Evolutionary conservation across 2,329 filamentous ascomycete genomes (phyloP).

Genomic region (Stachybotrys chartarum): DNA sequence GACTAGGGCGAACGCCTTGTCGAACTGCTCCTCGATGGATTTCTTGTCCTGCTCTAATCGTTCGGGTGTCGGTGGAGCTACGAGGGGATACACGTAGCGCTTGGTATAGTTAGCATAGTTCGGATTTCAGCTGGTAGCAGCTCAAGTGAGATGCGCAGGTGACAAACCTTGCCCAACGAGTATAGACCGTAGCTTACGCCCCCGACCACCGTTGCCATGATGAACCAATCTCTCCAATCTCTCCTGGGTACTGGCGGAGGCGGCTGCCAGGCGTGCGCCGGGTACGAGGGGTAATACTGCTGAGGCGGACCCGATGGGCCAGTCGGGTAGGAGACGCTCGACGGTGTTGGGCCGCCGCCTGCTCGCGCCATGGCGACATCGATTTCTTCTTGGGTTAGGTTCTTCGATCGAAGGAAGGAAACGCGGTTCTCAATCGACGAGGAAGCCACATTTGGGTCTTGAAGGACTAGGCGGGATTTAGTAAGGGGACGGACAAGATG

Average conservation of each 20-base stretch:
- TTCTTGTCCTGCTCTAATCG: slow-evolving; percentile 93
- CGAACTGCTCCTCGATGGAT: slow-evolving; percentile 86
- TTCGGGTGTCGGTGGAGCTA: slow-evolving; percentile 87
- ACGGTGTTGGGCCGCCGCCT: slow-evolving; percentile 43
- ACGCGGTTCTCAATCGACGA: slow-evolving; percentile 91
- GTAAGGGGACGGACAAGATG: slow-evolving; percentile 1
- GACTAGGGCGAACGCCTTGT: slow-evolving; percentile 81
- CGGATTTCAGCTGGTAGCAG: neutral
- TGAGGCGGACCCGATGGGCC: slow-evolving; percentile 36
- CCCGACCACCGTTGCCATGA: slow-evolving; percentile 93
- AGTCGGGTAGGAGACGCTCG: slow-evolving; percentile 33
- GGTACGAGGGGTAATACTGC: slow-evolving; percentile 40
- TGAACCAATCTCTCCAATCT: slow-evolving; percentile 99
- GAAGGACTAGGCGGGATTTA: slow-evolving; percentile 58
- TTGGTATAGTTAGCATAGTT: slow-evolving; percentile 28
- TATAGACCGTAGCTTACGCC: slow-evolving; percentile 87
- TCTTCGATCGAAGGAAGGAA: slow-evolving; percentile 91
- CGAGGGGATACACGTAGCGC: slow-evolving; percentile 86
- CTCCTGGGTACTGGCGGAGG: slow-evolving; percentile 60
- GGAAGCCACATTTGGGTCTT: slow-evolving; percentile 83
- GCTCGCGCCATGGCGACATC: slow-evolving; percentile 73
- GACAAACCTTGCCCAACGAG: slow-evolving; percentile 69
- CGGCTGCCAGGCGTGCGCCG: slow-evolving; percentile 51
- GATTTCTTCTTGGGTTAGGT: slow-evolving; percentile 93
- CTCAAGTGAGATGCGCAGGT: neutral